Base-by-base conservation (phyloP, 2,329 filamentous ascomycete genomes). In the Tolypocladium capitatum region DNA sequence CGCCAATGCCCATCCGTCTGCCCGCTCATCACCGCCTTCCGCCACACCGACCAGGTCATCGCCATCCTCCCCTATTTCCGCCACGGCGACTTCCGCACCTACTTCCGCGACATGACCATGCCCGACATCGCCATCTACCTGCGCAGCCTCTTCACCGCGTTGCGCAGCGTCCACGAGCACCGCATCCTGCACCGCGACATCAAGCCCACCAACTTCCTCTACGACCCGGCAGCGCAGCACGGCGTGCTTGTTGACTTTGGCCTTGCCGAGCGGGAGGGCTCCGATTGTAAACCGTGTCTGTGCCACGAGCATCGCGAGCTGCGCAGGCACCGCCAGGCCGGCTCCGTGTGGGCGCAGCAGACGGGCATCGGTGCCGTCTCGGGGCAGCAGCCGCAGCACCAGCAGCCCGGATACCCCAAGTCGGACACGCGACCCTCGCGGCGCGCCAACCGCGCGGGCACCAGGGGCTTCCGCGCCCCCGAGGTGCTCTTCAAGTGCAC, bases 241-340 rank as follows among this genome's bases (percentile, higher is more conserved):
- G 92, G 92, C 36, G 91, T 98, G 2, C 76, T 98, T 1, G 92
- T 98, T n/a, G 92, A 98, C 62, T 98, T 98, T 68, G 92, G 92
- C n/a, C 77, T 98, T 16, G 92, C 92, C 33, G 92, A 98, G 69
- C 74, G 82, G 45, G 81, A 87, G 60, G 83, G 86, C 21, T 81
- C 80, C 24, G 88, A 94, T 46, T 78, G 73, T 62, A 85, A 86
- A 59, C 81, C 82, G 2, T 97, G 91, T 61, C 70, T 86, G n/a
- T 97, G 91, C 66, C 81, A 83, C 51, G 78, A 89, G 51, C 66
- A 75, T 13, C 63, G 73, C 16, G 69, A 75, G 20, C 75, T 80
- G 21, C 82, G 88, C 49, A 81, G 81, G 51, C 63, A 75, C 65
- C 66, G 72, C 59, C 59, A 82, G 61, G 63, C 81, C 14, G 63